Base-by-base conservation (phyloP, 345 rosid species). In the Pugionium dolabratum region DNA sequence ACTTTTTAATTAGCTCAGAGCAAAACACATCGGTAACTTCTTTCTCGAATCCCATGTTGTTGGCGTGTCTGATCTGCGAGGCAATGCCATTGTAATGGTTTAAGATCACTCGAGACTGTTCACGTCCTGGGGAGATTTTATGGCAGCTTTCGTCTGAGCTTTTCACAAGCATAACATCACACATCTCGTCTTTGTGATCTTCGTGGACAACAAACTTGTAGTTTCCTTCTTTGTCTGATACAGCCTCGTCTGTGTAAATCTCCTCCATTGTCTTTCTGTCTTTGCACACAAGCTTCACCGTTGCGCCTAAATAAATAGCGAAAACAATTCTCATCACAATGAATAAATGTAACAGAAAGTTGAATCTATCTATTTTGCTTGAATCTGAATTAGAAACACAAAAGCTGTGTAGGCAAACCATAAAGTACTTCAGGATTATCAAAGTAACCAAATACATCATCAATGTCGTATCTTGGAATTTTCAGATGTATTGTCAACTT, bases 31-130 rank as follows among this genome's bases (percentile, higher is more conserved):
- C 62, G 5, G 82, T 43, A 18, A 73, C 67, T 1, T 75, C 81
- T 35, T 60, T 79, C 84, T 62, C 65, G 67, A 86, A 94, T 1
- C 89, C 89, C 83, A 94, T 79, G 58, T 82, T 70, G 69, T 94
- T 94, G 39, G 88, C 95, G 7, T 28, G 79, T 1, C 99, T 82
- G 28, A 26, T 33, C 59, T 70, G 62, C 0, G 91, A 79, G 0
- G 81, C 79, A 3, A 91, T 81, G 29, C 99, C 99, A 7, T 85
- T 91, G 83, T 37, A 34, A 58, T 70, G 76, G 59, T 95, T 89
- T 58, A 95, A 75, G 76, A 91, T 76, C 48, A 91, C 93, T 3
- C 95, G 96, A 28, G 97, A 81, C 3, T 81, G 78, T 3, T 91
- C 97, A 1, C 99, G 93, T 1, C 99, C 97, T 0, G 69, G 10